Evolutionary conservation across 1,284 basidiomycete species (phyloP), one percentile per base, ranked within the genome.

Genomic region (Wolfiporia cocos): DNA sequence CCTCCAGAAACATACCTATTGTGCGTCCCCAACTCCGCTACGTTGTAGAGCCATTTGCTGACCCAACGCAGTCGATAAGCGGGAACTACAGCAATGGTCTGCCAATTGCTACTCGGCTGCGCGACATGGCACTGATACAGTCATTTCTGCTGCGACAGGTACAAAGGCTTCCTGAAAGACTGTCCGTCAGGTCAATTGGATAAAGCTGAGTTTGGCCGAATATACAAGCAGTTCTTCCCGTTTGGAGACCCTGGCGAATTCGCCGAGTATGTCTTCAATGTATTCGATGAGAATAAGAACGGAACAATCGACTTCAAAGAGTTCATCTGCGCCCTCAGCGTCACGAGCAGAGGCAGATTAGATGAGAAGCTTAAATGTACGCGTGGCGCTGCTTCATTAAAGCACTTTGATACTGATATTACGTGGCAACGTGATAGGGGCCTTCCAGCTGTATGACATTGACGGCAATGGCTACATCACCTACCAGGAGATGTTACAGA

Each of bases 191-290:
- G 96, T 34, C 88, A 93, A 56, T 81, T 99, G 54, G 91, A 98
- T 77, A 96, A 93, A 75, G 74, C 81, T 42, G 95, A 96, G 65
- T 99, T 99, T 67, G 80, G 87, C 60, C 86, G 90, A 64, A 99
- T 99, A 76, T 99, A 99, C 79, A 93, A 95, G 63, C 95, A 99
- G 64, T 96, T 99, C 86, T 98, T 98, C 75, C 95, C 95, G 19
- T 99, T 99, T 59, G 96, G 96, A 45, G 96, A 99, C 65, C 95
- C 96, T 4, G 83, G 74, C 44, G 90, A 96, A 62, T 99, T 99
- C 58, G 93, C 96, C 36, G 92, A 98, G 67, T 96, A 96, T 62
- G 96, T 99, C 53, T 99, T 99, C 75, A 95, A 97, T 58, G 91
- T 94, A 38, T 94, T 95, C 61, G 93, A 97, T 64, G 87, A 89